Conservation (phyloP, 2,329 filamentous ascomycete genomes). For the Cryphonectria nitschkei region DNA sequence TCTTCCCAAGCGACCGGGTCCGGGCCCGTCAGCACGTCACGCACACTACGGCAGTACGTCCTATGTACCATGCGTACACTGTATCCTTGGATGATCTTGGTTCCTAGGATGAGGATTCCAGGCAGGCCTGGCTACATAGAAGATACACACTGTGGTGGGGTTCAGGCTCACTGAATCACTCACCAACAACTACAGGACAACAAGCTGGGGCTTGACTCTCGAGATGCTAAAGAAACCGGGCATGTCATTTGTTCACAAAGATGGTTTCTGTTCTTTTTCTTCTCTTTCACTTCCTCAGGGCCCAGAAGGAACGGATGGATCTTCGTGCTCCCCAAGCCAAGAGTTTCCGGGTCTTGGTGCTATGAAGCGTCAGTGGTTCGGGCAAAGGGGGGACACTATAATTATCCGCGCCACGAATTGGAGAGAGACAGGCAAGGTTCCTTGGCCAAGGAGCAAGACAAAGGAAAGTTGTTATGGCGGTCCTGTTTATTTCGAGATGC, state of each 20-base stretch:
- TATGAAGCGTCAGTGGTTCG: no score
- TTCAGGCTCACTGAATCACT: not conserved
- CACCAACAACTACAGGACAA: not conserved
- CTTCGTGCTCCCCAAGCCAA: not conserved
- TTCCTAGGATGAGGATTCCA: not conserved
- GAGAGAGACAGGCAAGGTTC: no score
- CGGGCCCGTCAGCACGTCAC: conserved; percentile 4
- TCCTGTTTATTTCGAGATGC: not conserved
- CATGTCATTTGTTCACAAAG: not conserved
- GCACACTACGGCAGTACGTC: not conserved
- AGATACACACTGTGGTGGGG: not conserved
- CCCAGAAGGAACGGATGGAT: not conserved
- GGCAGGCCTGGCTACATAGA: not conserved
- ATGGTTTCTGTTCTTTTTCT: not conserved
- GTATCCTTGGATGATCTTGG: not conserved
- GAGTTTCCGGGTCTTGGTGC: not conserved
- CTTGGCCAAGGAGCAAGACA: not conserved
- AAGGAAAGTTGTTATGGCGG: not conserved
- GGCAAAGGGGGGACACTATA: no score
- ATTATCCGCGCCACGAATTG: no score
- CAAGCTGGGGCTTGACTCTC: not conserved
- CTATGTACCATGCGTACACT: not conserved
- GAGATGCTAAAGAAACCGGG: not conserved
- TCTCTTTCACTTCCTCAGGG: not conserved
- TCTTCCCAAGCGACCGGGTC: conserved; percentile 12